Conservation (phyloP, 805 yeast species). For the Nakazawaea pomicola region DNA sequence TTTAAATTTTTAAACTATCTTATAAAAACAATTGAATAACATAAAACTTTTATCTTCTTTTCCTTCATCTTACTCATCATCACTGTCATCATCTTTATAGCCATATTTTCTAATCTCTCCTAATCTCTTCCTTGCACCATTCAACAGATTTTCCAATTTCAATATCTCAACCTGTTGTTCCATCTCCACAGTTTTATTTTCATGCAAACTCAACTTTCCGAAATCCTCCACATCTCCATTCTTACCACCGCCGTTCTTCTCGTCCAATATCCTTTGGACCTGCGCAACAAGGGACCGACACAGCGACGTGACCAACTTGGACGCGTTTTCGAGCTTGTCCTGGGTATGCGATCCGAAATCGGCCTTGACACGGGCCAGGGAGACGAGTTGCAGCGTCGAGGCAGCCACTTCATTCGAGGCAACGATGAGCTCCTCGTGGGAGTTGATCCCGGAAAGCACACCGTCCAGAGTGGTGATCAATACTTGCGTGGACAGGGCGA, state of each 20-base stretch:
- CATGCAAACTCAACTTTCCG: constrained; percentile 64
- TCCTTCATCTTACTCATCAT: constrained; percentile 31
- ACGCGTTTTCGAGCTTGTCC: constrained; percentile 63
- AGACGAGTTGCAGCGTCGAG: constrained; percentile 86
- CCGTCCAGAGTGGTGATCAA: constrained; percentile 86
- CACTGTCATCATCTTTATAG: constrained; percentile 60
- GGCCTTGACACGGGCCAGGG: constrained; percentile 86
- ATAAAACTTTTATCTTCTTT: background rate
- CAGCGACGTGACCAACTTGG: constrained; percentile 67
- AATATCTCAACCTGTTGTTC: constrained; percentile 89
- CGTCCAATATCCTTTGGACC: constrained; percentile 56
- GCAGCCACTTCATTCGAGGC: constrained; percentile 92
- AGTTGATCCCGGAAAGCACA: constrained; percentile 54
- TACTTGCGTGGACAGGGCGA: constrained; percentile 78
- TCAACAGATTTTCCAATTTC: constrained; percentile 71
- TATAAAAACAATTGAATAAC: background rate
- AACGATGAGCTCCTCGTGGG: constrained; percentile 81
- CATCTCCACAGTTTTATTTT: constrained; percentile 83
- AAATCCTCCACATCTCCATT: constrained; percentile 52
- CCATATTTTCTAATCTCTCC: constrained; percentile 82
- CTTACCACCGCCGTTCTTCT: constrained; percentile 24
- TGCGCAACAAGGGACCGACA: constrained; percentile 67
- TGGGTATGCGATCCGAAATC: constrained; percentile 72
- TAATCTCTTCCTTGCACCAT: constrained; percentile 68
- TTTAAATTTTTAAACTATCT: too few species aligned